Conservation (phyloP, 2,329 filamentous ascomycete genomes). For the Aspergillus oerlinghausenensis region DNA sequence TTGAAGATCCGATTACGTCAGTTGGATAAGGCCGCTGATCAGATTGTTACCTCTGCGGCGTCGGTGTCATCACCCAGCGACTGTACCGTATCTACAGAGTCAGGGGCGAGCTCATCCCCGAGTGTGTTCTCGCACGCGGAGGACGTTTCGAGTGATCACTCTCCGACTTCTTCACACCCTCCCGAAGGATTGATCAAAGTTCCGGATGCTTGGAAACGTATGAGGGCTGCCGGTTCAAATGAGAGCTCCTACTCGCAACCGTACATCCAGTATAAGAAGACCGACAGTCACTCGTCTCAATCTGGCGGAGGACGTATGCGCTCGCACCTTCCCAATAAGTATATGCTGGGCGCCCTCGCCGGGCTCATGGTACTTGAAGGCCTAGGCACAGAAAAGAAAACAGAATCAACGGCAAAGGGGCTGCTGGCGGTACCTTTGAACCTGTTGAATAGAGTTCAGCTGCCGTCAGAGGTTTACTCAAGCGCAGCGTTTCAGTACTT, state of each 20-base stretch:
- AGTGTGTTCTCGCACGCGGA: constrained; percentile 39
- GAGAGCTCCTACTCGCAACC: constrained; percentile 37
- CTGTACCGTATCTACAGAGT: constrained; percentile 35
- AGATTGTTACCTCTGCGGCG: constrained; percentile 32
- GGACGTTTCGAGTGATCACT: constrained; percentile 29
- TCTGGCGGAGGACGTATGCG: constrained; percentile 42
- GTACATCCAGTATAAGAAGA: constrained; percentile 30
- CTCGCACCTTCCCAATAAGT: constrained; percentile 59
- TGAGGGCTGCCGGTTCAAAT: constrained; percentile 34
- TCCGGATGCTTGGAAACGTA: constrained; percentile 40
- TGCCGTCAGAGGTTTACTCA: constrained; percentile 20
- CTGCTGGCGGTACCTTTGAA: constrained; percentile 62
- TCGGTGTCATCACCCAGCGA: constrained; percentile 40
- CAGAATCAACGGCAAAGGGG: constrained; percentile 60
- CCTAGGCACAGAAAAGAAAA: constrained; percentile 61
- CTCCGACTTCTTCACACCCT: constrained; percentile 29
- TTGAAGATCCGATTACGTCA: constrained; percentile 78
- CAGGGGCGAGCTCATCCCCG: constrained; percentile 32
- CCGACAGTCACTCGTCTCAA: constrained; percentile 27
- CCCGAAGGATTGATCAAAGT: constrained; percentile 42
- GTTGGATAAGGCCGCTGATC: constrained; percentile 59
- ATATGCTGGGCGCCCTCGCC: constrained; percentile 90
- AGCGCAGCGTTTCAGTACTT: constrained; percentile 22
- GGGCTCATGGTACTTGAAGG: constrained; percentile 90
- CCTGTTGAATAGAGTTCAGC: constrained; percentile 43